Base-by-base conservation (phyloP, 2,329 filamentous ascomycete species). In the Neofusicoccum sp. region DNA sequence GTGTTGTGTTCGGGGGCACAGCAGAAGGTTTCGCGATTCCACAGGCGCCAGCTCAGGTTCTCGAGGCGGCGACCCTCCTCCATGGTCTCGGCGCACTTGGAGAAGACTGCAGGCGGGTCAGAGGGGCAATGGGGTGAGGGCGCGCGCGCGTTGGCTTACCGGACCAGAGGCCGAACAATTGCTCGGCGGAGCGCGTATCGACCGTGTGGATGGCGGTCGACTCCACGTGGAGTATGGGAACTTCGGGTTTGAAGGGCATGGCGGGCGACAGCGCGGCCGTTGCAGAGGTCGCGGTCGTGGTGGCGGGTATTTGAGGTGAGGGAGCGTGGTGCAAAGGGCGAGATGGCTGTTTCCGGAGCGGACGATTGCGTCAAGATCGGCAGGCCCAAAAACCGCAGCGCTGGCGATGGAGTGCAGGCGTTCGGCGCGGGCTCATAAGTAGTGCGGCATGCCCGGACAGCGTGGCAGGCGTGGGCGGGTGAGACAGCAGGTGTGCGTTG, bases 161-260 rank as follows among this genome's bases (percentile, higher is more conserved):
- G 75, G 91, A 93, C 92, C 93, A 96, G 86, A 98, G 96, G 80
- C 90, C 93, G 79, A 95, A 96, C 56, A 98, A 86, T 73, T 93
- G 96, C 78, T 96, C 91, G 30, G 91, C 88, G 75, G 96, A 96
- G 67, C 89, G 85, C 1, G 93, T 96, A 78, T 98, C 93, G 71
- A 98, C 91, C 75, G 96, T 91, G 81, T 95, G 90, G 75, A 99
- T 93, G 68, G 93, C 89, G 73, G 89, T 90, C 65, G 91, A 88
- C 80, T 97, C 92, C 75, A 98, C 90, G 64, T 91, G 92, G 72
- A 98, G 83, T 74, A 98, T 90, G 71, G 93, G 90, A 63, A 89
- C 88, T 76, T 90, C 87, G 76, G 96, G 83, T 78, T 86, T 84
- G 73, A 90, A 87, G 79, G 91, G 91, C 93, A 98, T 98, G 40